Conservation (phyloP, 1,284 basidiomycete genomes). For the Trametes pubescens region DNA sequence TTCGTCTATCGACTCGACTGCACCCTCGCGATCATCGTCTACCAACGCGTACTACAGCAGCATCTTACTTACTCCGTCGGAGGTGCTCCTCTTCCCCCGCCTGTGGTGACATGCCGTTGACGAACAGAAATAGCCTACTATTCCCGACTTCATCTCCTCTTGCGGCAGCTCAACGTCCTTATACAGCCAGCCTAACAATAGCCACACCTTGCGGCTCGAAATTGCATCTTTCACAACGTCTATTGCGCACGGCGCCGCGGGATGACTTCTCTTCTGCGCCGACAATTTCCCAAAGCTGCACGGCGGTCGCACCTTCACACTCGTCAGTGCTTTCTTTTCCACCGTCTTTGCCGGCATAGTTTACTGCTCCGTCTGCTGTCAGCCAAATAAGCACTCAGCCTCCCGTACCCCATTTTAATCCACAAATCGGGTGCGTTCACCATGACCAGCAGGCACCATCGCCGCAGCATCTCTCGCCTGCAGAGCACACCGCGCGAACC, state of each 20-base stretch:
- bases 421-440: no score
- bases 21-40: slow-evolving; percentile 12
- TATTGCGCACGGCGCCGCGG: slow-evolving; percentile 14
- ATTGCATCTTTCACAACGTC: slow-evolving; percentile 12
- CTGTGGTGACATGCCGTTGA: slow-evolving; percentile 1
- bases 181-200: slow-evolving; percentile 14
- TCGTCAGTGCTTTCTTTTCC: not conserved
- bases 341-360: not conserved
- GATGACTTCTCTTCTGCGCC: not conserved
- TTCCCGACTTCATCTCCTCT: slow-evolving; percentile 1
- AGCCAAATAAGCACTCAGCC: no score
- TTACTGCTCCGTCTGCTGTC: not conserved
- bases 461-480: no score
- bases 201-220: not conserved
- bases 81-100: not conserved
- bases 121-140: slow-evolving; percentile 15
- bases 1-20: not conserved
- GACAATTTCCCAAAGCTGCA: slow-evolving; percentile 14
- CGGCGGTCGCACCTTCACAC: not conserved
- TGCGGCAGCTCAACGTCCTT: slow-evolving; percentile 9
- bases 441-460: no score
- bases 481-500: not conserved
- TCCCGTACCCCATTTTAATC: no score
- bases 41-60: slow-evolving; percentile 10
- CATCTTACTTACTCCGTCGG: not conserved